Evolutionary conservation across 306 rosid species (phyloP).

Genomic region (Arachis stenosperma): DNA sequence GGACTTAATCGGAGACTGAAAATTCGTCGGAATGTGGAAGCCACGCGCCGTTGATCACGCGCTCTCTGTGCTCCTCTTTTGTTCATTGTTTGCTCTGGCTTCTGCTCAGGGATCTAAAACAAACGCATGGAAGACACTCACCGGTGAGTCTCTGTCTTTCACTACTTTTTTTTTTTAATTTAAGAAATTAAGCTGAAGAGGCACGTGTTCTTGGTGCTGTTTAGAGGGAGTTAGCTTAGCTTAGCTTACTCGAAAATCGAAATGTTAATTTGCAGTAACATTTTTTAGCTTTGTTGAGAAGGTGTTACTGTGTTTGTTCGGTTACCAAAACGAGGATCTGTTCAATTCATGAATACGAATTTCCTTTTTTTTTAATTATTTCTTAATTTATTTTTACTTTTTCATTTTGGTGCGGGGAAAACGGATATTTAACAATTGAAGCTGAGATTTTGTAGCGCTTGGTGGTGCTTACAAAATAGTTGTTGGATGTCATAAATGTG

Average conservation of each 20-base stretch:
- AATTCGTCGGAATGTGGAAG: conserved; percentile 52
- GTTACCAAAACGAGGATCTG: conserved; percentile 4
- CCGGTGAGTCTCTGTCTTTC: conserved; percentile 45
- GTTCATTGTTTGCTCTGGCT: conserved; percentile 46
- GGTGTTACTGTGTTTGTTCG: background rate
- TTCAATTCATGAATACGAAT: background rate
- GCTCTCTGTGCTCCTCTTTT: conserved; percentile 38
- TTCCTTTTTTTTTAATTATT: conserved; percentile 25
- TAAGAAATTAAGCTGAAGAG: background rate
- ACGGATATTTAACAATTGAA: conserved; percentile 3
- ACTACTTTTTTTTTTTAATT: background rate
- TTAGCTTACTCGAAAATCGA: background rate
- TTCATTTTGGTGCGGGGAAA: background rate
- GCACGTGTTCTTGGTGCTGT: background rate
- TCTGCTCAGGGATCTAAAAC: conserved; percentile 61
- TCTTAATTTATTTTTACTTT: background rate
- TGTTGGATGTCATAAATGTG: no score
- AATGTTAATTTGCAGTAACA: background rate
- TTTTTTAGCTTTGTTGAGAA: background rate
- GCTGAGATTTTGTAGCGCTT: conserved; percentile 4
- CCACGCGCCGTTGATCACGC: conserved; percentile 42
- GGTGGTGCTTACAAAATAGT: conserved; percentile 3
- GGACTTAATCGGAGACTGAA: conserved; percentile 17
- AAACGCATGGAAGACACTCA: conserved; percentile 61
- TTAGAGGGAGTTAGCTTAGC: background rate